Base-by-base conservation (phyloP, 2,329 filamentous ascomycete species). In the Diplodia mutila region DNA sequence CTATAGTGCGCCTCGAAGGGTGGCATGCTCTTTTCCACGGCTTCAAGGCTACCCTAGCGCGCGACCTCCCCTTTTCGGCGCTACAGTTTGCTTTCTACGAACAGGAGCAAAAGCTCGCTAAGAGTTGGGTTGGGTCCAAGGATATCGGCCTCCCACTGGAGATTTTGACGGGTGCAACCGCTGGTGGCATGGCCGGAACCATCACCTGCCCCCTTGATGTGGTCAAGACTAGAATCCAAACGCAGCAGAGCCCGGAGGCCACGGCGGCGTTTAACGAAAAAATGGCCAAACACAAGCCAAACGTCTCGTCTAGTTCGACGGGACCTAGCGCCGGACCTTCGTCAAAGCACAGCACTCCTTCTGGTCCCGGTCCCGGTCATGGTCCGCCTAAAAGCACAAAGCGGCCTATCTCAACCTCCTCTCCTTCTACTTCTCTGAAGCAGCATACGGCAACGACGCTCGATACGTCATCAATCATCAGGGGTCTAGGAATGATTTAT, bases 21-120 rank as follows among this genome's bases (percentile, higher is more conserved):
- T 85, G 93, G 65, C 84, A 87, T 0, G 95, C 96, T 21, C 86
- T 99, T 27, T 99, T 97, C 78, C 91, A 97, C 73, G 95, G 95
- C n/a, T 99, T 96, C 83, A 95, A 95, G 78, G 95, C 95, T 12
- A 99, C 95, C 0, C 87, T 99, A 3, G 95, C 92, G 81, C 91
- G 95, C 68, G 95, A 99, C 74, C 85, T 99, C 25, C 95, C 95
- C 1, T 99, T 97, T 77, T 98, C 94, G 0, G 95, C 95, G 0
- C 82, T 99, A 12, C 95, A 99, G 76, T 98, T 99, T 80, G 94
- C 96, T 74, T 97, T 99, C 77, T 99, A 97, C 83, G 95, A 99
- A 79, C 92, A 98, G 79, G 94, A 94, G 76, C 92, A 94, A 74
- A 88, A 85, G 54, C 87, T 92, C 85, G 94, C 95, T 0, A 91